A percentile compares a stretch with the other conserved stretches of the same genome.
Conservation (phyloP, 306 rosid species). For the barrel medic (Medicago truncatula) region DNA sequence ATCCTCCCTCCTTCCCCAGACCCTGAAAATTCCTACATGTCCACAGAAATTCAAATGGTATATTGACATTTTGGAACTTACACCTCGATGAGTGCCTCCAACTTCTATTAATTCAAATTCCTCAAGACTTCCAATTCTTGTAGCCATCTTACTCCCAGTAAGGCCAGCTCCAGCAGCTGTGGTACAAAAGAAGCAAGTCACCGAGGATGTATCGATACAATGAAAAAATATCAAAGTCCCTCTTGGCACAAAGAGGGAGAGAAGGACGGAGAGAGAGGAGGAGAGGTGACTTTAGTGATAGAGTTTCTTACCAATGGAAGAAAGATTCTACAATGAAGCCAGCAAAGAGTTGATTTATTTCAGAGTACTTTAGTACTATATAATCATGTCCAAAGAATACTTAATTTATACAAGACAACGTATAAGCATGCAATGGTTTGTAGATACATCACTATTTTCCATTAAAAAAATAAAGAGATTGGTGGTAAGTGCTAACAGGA, state of each 20-base stretch:
- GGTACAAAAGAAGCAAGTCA: conserved; percentile 38
- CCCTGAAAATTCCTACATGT: conserved; percentile 28
- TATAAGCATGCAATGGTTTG: conserved; percentile 6
- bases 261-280: background rate
- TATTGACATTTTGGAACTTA: conserved; percentile 49
- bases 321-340: conserved; percentile 13
- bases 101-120: conserved; percentile 63
- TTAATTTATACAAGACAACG: conserved; percentile 9
- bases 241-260: conserved; percentile 8
- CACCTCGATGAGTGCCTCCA: conserved; percentile 58
- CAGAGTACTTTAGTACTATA: conserved; percentile 6
- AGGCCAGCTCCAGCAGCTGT: conserved; percentile 71
- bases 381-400: background rate
- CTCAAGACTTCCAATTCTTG: conserved; percentile 62
- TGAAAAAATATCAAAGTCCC: conserved; percentile 14
- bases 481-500: conserved; percentile 15
- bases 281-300: background rate
- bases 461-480: background rate
- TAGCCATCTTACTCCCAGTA: conserved; percentile 69
- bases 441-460: conserved; percentile 20
- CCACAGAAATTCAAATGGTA: background rate
- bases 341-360: background rate
- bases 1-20: conserved; percentile 23
- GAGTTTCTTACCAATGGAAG: background rate
- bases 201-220: conserved; percentile 27